phyloP scores from a whole-genome alignment of 2,329 filamentous ascomycete genomes.

The Leptodontidium sp. region DNA sequence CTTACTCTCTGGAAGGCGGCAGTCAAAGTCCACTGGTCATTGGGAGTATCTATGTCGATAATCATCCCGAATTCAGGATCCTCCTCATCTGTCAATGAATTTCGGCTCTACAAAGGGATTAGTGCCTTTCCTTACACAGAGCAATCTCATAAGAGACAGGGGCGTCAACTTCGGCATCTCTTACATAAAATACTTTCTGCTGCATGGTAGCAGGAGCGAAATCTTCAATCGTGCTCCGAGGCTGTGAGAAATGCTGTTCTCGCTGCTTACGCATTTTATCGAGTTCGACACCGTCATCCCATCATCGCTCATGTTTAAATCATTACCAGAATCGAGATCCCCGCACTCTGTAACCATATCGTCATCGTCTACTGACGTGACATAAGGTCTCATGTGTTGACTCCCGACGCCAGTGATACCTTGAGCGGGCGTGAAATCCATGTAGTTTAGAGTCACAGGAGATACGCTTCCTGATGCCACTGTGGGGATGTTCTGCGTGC shows the following conservation, averaged over 20 bases:
- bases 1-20: neutral
- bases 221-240: neutral
- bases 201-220: neutral
- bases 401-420: neutral
- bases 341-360: neutral
- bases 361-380: neutral
- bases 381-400: neutral
- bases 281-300: neutral
- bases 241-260: neutral
- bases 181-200: neutral
- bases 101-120: neutral
- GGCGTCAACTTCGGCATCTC: neutral
- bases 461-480: neutral
- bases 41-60: neutral
- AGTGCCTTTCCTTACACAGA: no score
- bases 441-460: neutral
- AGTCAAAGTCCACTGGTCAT: neutral
- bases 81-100: constrained; percentile 4
- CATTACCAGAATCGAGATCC: neutral
- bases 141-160: no score
- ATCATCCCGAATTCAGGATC: neutral
- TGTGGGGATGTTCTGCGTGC: neutral
- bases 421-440: neutral
- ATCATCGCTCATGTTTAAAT: neutral
- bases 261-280: neutral